Base-by-base conservation (phyloP, 2,329 filamentous ascomycete genomes). In the Colletotrichum magnum region DNA sequence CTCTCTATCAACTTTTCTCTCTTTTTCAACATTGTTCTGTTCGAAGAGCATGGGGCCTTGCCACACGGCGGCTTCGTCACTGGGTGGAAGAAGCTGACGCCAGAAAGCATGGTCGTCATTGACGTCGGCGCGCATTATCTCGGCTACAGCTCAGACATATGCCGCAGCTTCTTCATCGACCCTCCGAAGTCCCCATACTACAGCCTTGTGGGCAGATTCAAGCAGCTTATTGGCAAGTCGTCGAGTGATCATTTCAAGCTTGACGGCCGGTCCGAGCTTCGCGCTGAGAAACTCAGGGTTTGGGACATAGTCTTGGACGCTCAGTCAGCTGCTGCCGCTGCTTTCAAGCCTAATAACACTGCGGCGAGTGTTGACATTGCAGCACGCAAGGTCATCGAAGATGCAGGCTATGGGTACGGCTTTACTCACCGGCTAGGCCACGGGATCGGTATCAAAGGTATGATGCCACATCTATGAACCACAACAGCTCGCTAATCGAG, bases 341-440 rank as follows among this genome's bases (percentile, higher is more conserved):
- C 84, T 1, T 84, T 91, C 71, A 79, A 77, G 52, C 78, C 84
- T 2, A 86, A 87, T 62, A 78, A 78, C n/a, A 87, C 84, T 0
- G 88, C 88, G 1, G 89, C 89, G 2, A 85, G 82, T 48, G 86
- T 91, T 2, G 89, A 91, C 69, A 84, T 91, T 48, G 89, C 89
- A 1, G 89, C 89, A 6, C 82, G 89, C 2, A 78, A 78, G 0
- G 81, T 91, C 21, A 91, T 91, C 58, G 82, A 85, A 13, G 76
- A 84, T 12, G 88, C 87, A 0, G 89, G 88, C 0, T 91, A 91
- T 68, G 88, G 86, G 0, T 79, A 84, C 21, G 83, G 82, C 0
- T 91, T 91, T 71, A 91, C 89, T 1, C 89, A 91, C 72, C 84
- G 89, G 1, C 79, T 91, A 1, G 89, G 89, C 1, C 89, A 92